Evolutionary conservation across 257 asterid genomes (phyloP).

Genomic region (Solanum bulbocastanum): DNA sequence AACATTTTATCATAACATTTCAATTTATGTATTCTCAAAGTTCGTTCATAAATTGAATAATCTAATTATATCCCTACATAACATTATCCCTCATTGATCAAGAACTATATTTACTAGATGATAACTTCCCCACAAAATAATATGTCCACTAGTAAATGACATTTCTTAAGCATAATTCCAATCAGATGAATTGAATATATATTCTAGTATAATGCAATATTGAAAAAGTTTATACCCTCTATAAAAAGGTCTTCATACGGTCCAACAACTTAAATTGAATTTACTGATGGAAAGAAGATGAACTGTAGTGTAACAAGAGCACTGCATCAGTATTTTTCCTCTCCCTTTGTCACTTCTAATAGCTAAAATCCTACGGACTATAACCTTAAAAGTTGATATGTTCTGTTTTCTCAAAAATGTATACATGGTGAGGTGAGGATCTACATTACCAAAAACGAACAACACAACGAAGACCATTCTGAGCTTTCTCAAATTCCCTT

Average conservation of each 20-base stretch:
- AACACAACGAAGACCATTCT: no score
- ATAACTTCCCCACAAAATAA: no score
- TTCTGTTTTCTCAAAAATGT: no score
- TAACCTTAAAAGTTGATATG: not conserved
- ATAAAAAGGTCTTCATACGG: not conserved
- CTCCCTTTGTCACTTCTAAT: not conserved
- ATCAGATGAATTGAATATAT: not conserved
- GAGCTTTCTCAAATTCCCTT: no score
- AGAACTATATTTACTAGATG: no score
- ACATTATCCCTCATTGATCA: no score
- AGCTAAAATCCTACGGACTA: not conserved
- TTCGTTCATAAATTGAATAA: no score
- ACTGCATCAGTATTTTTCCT: not conserved
- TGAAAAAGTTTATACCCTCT: not conserved
- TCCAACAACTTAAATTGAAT: not conserved
- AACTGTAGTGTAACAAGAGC: not conserved
- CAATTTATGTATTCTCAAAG: no score
- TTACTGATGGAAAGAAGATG: not conserved
- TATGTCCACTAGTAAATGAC: constrained; percentile 16
- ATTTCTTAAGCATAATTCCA: not conserved
- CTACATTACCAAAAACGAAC: no score
- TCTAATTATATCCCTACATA: no score
- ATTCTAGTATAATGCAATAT: not conserved
- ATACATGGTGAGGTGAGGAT: no score
- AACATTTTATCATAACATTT: no score